Evolutionary conservation across 2,329 filamentous ascomycete species (phyloP).

Genomic region (Coniochaeta sp.): DNA sequence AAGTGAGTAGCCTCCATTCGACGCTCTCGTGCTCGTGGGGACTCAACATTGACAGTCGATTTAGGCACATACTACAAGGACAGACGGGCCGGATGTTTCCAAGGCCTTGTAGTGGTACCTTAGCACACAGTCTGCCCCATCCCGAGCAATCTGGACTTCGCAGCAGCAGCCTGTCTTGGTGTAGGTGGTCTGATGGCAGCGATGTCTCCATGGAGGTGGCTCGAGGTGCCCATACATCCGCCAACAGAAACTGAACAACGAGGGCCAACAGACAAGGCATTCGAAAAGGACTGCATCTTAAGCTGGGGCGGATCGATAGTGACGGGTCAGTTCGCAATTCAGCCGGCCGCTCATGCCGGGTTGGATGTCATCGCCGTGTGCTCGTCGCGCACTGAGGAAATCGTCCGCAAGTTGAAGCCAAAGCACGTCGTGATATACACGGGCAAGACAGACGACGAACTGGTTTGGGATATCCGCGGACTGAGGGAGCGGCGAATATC

Average conservation of each 20-base stretch:
- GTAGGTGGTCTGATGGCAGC: slow-evolving; percentile 32
- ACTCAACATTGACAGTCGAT: slow-evolving; percentile 25
- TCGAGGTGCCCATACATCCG: slow-evolving; percentile 22
- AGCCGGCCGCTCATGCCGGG: slow-evolving; percentile 26
- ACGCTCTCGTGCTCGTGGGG: too few relatives aligned
- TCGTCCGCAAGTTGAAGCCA: too few relatives aligned
- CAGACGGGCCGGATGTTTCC: slow-evolving; percentile 32
- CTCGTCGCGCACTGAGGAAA: too few relatives aligned
- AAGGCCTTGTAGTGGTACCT: slow-evolving; percentile 32
- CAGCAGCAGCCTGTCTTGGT: slow-evolving; percentile 28
- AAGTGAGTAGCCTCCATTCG: too few relatives aligned
- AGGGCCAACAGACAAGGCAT: slow-evolving; percentile 3
- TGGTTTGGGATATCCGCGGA: too few relatives aligned
- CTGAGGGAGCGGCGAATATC: too few relatives aligned
- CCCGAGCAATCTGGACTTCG: slow-evolving; percentile 23
- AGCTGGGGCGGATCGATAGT: slow-evolving; percentile 34
- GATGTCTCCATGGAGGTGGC: slow-evolving; percentile 34
- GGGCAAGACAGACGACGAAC: too few relatives aligned
- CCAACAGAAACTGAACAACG: too few relatives aligned
- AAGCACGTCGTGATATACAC: too few relatives aligned
- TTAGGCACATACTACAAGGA: slow-evolving; percentile 36
- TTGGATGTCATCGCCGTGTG: slow-evolving; percentile 27
- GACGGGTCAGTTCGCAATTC: slow-evolving; percentile 32
- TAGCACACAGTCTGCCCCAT: slow-evolving; percentile 32
- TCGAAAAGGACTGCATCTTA: slow-evolving; percentile 20